Evolutionary conservation across 2,329 filamentous ascomycete genomes (phyloP).

Genomic region (Xylariaceae sp.): DNA sequence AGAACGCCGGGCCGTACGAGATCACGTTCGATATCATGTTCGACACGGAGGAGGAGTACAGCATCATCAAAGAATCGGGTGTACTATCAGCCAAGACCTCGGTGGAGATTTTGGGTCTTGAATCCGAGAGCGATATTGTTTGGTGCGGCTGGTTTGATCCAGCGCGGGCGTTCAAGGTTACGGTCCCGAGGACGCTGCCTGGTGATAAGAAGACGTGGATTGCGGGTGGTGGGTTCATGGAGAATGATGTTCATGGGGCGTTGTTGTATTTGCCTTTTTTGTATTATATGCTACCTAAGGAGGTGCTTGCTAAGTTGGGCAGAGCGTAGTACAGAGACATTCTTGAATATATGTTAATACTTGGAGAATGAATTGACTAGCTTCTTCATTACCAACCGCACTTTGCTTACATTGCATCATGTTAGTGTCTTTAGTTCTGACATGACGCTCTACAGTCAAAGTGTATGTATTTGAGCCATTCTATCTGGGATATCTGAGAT

Average conservation of each 20-base stretch:
- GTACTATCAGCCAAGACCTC: conserved; percentile 36
- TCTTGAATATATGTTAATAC: too few relatives aligned
- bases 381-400: too few relatives aligned
- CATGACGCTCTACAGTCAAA: too few relatives aligned
- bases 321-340: too few relatives aligned
- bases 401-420: too few relatives aligned
- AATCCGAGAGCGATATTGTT: conserved; percentile 27
- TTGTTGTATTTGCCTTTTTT: conserved; percentile 27
- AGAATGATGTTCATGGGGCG: conserved; percentile 30
- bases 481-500: too few relatives aligned
- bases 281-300: conserved; percentile 19
- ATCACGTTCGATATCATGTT: conserved; percentile 52
- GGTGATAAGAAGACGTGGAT: conserved; percentile 16
- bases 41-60: conserved; percentile 30
- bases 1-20: conserved; percentile 50
- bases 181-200: conserved; percentile 36
- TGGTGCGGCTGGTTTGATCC: conserved; percentile 42
- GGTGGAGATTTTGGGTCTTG: conserved; percentile 28
- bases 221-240: conserved; percentile 29
- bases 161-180: conserved; percentile 45
- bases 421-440: too few relatives aligned
- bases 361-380: too few relatives aligned
- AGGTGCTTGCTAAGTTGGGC: conserved; percentile 7
- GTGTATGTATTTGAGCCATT: too few relatives aligned
- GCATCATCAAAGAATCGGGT: conserved; percentile 33